phyloP scores from a whole-genome alignment of 2,329 filamentous ascomycete species.

The Talaromyces sp. region DNA sequence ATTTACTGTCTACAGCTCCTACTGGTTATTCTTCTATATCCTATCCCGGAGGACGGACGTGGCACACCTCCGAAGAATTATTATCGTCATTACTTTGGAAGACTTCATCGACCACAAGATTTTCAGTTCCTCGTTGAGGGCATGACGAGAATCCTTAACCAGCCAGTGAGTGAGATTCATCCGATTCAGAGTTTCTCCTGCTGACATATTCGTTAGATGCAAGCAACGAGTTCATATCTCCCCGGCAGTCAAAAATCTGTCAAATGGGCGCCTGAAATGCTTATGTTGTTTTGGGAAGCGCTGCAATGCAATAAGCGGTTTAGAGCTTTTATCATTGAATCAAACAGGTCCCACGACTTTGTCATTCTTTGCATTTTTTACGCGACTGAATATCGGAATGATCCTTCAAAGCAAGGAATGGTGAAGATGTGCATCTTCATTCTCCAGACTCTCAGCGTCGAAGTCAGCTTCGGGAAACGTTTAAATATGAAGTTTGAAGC shows the following conservation, averaged over 20 bases:
- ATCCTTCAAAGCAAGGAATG: slow-evolving; percentile 81
- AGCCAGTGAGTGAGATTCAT: slow-evolving; percentile 52
- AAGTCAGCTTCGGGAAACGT: slow-evolving; percentile 82
- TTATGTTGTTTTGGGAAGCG: slow-evolving; percentile 96
- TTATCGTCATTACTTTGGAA: slow-evolving; percentile 86
- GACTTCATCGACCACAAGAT: slow-evolving; percentile 87
- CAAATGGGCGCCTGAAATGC: slow-evolving; percentile 88
- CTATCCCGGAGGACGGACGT: slow-evolving; percentile 70
- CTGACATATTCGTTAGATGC: slow-evolving; percentile 49
- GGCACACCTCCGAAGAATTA: slow-evolving; percentile 73
- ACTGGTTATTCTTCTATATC: slow-evolving; percentile 78
- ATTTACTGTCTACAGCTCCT: slow-evolving; percentile 89
- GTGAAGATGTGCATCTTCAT: slow-evolving; percentile 98
- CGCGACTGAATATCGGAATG: slow-evolving; percentile 79
- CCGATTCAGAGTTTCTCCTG: background rate
- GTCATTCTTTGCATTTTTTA: slow-evolving; percentile 87
- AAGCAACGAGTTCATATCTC: slow-evolving; percentile 81
- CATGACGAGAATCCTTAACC: slow-evolving; percentile 86
- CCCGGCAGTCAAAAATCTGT: slow-evolving; percentile 74
- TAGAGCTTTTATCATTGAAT: slow-evolving; percentile 93
- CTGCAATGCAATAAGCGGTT: slow-evolving; percentile 98
- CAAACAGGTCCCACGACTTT: slow-evolving; percentile 87
- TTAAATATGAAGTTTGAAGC: slow-evolving; percentile 84
- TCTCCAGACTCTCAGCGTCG: slow-evolving; percentile 88
- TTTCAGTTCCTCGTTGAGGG: slow-evolving; percentile 97